Percentiles rank a stretch among this genome's conserved stretches.
Evolutionary conservation across 495 filamentous ascomycete species (phyloP).

Genomic region (Beverwykella pulmonaria): DNA sequence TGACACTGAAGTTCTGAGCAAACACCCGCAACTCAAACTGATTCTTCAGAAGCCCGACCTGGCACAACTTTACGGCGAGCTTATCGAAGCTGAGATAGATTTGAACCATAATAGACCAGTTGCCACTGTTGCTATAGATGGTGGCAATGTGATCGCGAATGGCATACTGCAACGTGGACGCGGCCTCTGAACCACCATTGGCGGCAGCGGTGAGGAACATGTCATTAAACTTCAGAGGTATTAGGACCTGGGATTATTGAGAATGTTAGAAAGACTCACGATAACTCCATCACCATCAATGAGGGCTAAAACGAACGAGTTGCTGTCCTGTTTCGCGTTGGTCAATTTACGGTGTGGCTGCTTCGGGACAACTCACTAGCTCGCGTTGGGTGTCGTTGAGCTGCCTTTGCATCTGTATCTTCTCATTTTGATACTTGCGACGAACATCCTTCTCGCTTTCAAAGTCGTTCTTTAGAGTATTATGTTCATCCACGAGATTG

Average conservation of each 20-base stretch:
- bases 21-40: conserved; percentile 41
- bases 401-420: conserved; percentile 12
- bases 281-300: conserved; percentile 49
- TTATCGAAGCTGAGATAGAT: conserved; percentile 46
- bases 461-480: conserved; percentile 23
- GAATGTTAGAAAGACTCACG: conserved; percentile 27
- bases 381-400: conserved; percentile 15
- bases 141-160: conserved; percentile 41
- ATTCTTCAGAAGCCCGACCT: conserved; percentile 38
- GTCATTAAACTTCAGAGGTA: conserved; percentile 41
- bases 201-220: conserved; percentile 36
- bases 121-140: conserved; percentile 32
- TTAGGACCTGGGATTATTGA: background rate
- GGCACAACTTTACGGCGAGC: conserved; percentile 40
- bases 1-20: conserved; percentile 44
- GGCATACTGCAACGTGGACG: conserved; percentile 41
- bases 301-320: conserved; percentile 44
- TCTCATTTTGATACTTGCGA: conserved; percentile 18
- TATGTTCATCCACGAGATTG: conserved; percentile 19
- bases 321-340: conserved; percentile 35
- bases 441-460: conserved; percentile 21
- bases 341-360: background rate
- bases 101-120: conserved; percentile 45
- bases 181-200: conserved; percentile 47
- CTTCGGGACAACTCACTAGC: conserved; percentile 19